Percentiles rank a stretch among this genome's conserved stretches.
Evolutionary conservation across 2,329 filamentous ascomycete genomes (phyloP).

Genomic region (Trichoderma lentiforme): DNA sequence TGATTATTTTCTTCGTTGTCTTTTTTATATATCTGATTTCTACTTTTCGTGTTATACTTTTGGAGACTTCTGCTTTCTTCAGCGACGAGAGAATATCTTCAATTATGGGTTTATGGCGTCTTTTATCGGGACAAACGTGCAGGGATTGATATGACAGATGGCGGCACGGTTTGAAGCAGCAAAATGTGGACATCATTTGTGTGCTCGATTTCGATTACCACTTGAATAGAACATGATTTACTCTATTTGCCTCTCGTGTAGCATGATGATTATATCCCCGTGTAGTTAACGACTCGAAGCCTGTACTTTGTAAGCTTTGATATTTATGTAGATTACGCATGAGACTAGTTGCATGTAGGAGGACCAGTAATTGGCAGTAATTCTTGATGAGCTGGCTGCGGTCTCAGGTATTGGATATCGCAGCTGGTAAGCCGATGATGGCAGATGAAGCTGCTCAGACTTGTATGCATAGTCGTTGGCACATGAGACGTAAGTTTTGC

Average conservation of each 20-base stretch:
- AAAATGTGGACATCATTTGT: conserved; percentile 23
- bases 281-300: not conserved
- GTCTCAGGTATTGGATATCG: not conserved
- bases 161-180: conserved; percentile 25
- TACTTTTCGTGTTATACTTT: conserved; percentile 25
- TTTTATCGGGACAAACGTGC: conserved; percentile 24
- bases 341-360: not conserved
- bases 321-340: not conserved
- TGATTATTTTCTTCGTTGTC: not conserved
- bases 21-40: conserved; percentile 1
- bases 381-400: not conserved
- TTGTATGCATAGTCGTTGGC: not conserved
- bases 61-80: conserved; percentile 26
- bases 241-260: not conserved
- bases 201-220: conserved; percentile 18
- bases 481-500: not conserved
- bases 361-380: not conserved
- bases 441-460: not conserved
- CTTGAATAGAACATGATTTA: conserved; percentile 28
- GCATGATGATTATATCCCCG: not conserved
- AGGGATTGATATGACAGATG: conserved; percentile 30
- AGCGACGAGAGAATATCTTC: conserved; percentile 21
- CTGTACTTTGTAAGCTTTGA: not conserved
- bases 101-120: conserved; percentile 30
- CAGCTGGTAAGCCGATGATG: not conserved